Evolutionary conservation across 257 asterid species (phyloP), one percentile per base, ranked within the genome.

Genomic region (Solanum stenotomum): DNA sequence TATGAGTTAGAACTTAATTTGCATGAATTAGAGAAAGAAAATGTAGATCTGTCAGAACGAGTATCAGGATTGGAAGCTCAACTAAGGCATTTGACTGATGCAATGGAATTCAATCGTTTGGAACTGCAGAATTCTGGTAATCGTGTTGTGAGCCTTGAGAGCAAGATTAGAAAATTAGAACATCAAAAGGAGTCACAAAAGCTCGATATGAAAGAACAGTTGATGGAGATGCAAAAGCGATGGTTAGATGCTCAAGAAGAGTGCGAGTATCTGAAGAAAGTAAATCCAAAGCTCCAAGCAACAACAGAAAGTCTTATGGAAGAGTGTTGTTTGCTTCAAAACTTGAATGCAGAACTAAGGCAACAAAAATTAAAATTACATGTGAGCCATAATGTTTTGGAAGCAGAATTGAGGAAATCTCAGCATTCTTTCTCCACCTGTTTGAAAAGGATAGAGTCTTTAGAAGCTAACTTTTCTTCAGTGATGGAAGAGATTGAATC

Each of bases 61-160:
- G 91, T 93, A 29, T 90, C 90, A 44, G 94, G 94, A n/a, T 86
- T 92, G 87, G 94, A 92, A 92, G 93, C 94, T 86, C 94, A 90
- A 33, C 70, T 92, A 27, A 87, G 95, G 74, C 91, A 93, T 72
- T 85, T 93, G 37, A 87, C 90, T 4, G 93, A 93, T 63, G 85
- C 72, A 72, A 89, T 38, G 15, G 94, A 90, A 68, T 34, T 91
- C 2, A 87, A 82, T 63, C 89, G 89, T 87, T 74, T 89, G 90
- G 94, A 89, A 65, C 38, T 89, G 87, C 91, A 93, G 88, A 87
- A 85, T 56, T 87, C 91, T 5, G 91, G 90, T n/a, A 86, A 83
- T 74, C 87, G 29, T 72, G 88, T 85, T 79, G 42, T 4, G 75
- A 67, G 40, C 85, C 90, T 91, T n/a, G 88, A 86, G 86, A 81